Evolutionary conservation across 805 yeast genomes (phyloP).

Genomic region (Candida insectalens): DNA sequence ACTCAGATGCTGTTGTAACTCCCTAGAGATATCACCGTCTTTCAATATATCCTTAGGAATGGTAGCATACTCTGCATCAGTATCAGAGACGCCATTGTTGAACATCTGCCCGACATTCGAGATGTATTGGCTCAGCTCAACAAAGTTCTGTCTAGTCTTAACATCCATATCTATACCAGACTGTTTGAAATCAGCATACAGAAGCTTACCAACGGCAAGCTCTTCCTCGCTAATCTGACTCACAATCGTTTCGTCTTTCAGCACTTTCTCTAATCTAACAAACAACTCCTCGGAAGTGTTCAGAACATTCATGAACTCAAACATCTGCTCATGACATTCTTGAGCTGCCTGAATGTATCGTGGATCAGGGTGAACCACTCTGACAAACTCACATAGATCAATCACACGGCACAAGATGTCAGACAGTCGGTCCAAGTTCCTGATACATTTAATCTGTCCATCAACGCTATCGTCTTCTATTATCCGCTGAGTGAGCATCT

Average conservation of each 20-base stretch:
- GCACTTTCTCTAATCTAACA: slow-evolving; percentile 43
- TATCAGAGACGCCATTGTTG: slow-evolving; percentile 34
- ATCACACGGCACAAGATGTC: slow-evolving; percentile 88
- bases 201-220: slow-evolving; percentile 66
- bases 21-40: slow-evolving; percentile 18
- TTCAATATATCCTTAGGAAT: slow-evolving; percentile 20
- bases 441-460: slow-evolving; percentile 42
- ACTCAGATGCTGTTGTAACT: slow-evolving; percentile 13
- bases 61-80: slow-evolving; percentile 16
- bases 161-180: slow-evolving; percentile 81
- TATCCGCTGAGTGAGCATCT: slow-evolving; percentile 49
- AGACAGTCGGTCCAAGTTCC: slow-evolving; percentile 71
- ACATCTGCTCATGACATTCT: slow-evolving; percentile 77
- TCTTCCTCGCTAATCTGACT: slow-evolving; percentile 59
- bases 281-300: slow-evolving; percentile 77
- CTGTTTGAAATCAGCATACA: slow-evolving; percentile 77
- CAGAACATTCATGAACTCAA: slow-evolving; percentile 85
- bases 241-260: slow-evolving; percentile 30
- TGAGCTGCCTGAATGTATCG: slow-evolving; percentile 75
- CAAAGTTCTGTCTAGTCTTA: slow-evolving; percentile 56
- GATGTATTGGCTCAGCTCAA: slow-evolving; percentile 69
- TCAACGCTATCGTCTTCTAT: slow-evolving; percentile 31
- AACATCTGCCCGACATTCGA: slow-evolving; percentile 77
- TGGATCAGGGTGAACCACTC: slow-evolving; percentile 77
- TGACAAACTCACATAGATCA: slow-evolving; percentile 84